Conservation (phyloP, 2,329 filamentous ascomycete genomes). For the Dendrostoma leiphaemia region DNA sequence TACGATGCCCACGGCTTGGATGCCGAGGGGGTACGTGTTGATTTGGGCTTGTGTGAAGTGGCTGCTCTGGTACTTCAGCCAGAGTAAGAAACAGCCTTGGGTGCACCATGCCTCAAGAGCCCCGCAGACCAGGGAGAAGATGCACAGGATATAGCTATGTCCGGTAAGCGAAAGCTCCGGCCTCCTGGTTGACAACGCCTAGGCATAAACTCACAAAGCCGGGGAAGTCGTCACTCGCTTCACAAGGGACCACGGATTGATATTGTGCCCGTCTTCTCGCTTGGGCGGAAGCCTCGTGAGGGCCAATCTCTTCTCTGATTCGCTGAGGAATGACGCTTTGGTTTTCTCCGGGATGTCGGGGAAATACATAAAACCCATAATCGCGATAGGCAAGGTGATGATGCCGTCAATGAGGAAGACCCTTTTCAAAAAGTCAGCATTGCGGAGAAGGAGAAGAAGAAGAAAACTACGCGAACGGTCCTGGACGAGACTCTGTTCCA, state of each 20-base stretch:
- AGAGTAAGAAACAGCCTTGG: constrained; percentile 26
- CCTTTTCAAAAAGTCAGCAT: not conserved
- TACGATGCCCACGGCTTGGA: constrained; percentile 36
- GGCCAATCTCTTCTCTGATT: constrained; percentile 25
- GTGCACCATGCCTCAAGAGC: constrained; percentile 31
- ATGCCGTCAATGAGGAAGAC: constrained; percentile 33
- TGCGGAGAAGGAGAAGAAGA: too few species aligned
- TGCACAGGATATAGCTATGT: constrained; percentile 33
- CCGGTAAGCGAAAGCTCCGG: not conserved
- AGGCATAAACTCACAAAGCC: constrained; percentile 23
- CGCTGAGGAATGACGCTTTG: constrained; percentile 37
- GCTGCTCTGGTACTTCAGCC: constrained; percentile 22
- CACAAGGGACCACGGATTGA: constrained; percentile 27
- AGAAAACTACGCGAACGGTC: not conserved
- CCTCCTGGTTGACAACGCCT: not conserved
- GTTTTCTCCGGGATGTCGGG: constrained; percentile 40
- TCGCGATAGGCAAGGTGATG: constrained; percentile 45
- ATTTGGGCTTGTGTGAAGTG: constrained; percentile 27
- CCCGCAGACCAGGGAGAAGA: constrained; percentile 34
- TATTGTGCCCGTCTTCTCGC: constrained; percentile 31
- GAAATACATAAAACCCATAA: constrained; percentile 44
- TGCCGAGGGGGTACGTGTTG: constrained; percentile 34
- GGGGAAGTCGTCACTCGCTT: constrained; percentile 28
- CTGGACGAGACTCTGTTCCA: not conserved
- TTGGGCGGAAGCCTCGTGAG: constrained; percentile 30